Percentiles rank a stretch among this genome's conserved stretches.
Evolutionary conservation across 2,329 filamentous ascomycete species (phyloP).

Genomic region (Ceratocystis cubensis): DNA sequence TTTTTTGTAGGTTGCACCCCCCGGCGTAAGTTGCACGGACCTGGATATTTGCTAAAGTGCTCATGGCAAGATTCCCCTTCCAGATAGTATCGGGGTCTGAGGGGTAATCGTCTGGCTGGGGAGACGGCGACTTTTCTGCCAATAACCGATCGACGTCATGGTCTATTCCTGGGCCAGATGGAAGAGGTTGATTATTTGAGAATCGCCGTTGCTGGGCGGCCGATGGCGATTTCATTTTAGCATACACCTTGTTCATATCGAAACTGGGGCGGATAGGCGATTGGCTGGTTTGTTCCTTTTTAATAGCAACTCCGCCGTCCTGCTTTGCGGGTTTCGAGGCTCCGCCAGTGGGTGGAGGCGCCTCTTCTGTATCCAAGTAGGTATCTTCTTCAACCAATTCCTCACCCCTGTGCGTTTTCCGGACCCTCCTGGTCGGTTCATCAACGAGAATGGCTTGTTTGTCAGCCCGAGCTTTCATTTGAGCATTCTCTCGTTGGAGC

Average conservation of each 20-base stretch:
- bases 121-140: conserved; percentile 40
- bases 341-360: conserved; percentile 23
- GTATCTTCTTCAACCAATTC: conserved; percentile 72
- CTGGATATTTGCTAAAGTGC: conserved; percentile 59
- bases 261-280: conserved; percentile 51
- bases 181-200: conserved; percentile 34
- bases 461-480: conserved; percentile 64
- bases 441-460: conserved; percentile 76
- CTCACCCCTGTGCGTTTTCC: conserved; percentile 89
- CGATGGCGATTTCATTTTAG: conserved; percentile 47
- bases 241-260: conserved; percentile 77
- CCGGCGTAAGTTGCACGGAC: conserved; percentile 73
- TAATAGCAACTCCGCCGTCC: conserved; percentile 23
- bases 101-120: conserved; percentile 49
- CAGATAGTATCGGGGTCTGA: conserved; percentile 67
- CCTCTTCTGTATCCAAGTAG: conserved; percentile 28
- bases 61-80: conserved; percentile 67
- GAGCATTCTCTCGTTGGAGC: conserved; percentile 62
- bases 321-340: not conserved
- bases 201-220: conserved; percentile 34
- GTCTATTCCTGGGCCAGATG: conserved; percentile 56
- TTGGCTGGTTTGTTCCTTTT: conserved; percentile 29
- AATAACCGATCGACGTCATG: conserved; percentile 83
- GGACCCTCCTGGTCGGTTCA: conserved; percentile 62
- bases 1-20: conserved; percentile 55